phyloP scores from a whole-genome alignment of 805 yeast genomes.

The Cyberlindnera euphorbiiphila region DNA sequence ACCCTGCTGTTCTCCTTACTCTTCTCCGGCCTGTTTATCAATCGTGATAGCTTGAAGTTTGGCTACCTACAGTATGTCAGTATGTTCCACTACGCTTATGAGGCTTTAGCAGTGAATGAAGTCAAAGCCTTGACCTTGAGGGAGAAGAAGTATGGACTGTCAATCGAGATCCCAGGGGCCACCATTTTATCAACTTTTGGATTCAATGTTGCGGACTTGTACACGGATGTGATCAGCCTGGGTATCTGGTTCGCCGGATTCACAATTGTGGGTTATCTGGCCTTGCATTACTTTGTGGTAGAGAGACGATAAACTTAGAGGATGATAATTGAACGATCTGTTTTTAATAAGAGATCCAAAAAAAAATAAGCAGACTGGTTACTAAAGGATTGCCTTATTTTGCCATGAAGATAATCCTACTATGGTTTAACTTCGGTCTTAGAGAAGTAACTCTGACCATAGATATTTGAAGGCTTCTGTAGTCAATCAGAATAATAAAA shows the following conservation, averaged over 20 bases:
- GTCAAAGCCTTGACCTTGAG: constrained; percentile 79
- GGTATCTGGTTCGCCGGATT: constrained; percentile 55
- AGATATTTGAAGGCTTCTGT: neutral
- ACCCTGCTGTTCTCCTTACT: constrained; percentile 78
- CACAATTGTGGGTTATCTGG: constrained; percentile 65
- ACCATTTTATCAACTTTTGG: constrained; percentile 95
- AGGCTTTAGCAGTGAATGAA: constrained; percentile 87
- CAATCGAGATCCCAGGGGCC: constrained; percentile 97
- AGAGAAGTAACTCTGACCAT: too few species aligned
- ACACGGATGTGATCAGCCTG: constrained; percentile 61
- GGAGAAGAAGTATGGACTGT: constrained; percentile 88
- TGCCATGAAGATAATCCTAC: too few species aligned
- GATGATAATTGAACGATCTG: too few species aligned
- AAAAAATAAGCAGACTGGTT: too few species aligned
- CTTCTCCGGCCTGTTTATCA: constrained; percentile 92
- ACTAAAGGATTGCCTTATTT: too few species aligned
- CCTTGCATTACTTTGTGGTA: constrained; percentile 66
- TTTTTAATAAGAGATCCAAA: too few species aligned
- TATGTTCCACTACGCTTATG: constrained; percentile 94
- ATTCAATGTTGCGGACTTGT: constrained; percentile 74
- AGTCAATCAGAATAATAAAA: neutral
- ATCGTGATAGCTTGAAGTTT: constrained; percentile 63
- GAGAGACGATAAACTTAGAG: constrained; percentile 46
- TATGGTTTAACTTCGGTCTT: too few species aligned
- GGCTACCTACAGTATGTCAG: constrained; percentile 80